Conservation (phyloP, 2,329 filamentous ascomycete genomes). For the Fusarium sp. region DNA sequence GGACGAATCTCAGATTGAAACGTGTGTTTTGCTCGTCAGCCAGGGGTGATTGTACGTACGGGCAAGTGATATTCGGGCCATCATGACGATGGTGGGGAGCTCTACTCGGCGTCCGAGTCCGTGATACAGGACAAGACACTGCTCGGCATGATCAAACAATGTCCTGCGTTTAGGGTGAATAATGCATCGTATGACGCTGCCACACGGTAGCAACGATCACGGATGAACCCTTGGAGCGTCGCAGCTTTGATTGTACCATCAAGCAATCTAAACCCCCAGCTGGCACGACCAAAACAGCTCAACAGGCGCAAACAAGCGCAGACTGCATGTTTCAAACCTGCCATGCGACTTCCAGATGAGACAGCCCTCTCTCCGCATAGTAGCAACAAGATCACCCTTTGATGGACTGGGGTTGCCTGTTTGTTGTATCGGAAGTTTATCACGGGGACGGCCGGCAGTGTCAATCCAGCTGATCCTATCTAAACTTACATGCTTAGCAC, state of each 20-base stretch:
- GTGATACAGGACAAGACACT: background rate
- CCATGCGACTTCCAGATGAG: slow-evolving; percentile 3
- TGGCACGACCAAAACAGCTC: background rate
- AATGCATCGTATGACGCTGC: slow-evolving; percentile 14
- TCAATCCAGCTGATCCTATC: slow-evolving; percentile 23
- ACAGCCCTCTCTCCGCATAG: background rate
- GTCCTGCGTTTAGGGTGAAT: background rate
- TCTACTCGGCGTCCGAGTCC: slow-evolving; percentile 1
- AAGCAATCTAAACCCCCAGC: background rate
- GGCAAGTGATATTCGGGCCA: slow-evolving; percentile 7
- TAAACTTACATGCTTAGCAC: slow-evolving; percentile 13
- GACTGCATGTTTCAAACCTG: slow-evolving; percentile 1
- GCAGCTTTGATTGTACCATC: background rate
- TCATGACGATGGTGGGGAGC: slow-evolving; percentile 18
- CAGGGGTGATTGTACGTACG: background rate
- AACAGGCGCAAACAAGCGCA: background rate
- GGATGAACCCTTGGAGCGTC: background rate
- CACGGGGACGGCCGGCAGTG: slow-evolving; percentile 1
- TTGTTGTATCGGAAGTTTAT: slow-evolving; percentile 20
- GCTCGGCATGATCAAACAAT: background rate
- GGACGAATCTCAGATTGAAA: slow-evolving; percentile 25
- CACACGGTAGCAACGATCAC: background rate
- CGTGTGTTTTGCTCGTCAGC: slow-evolving; percentile 23
- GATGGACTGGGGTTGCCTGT: slow-evolving; percentile 26
- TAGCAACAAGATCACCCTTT: slow-evolving; percentile 12